Conservation (phyloP, 306 rosid species). For the Dryas alaskensis region DNA sequence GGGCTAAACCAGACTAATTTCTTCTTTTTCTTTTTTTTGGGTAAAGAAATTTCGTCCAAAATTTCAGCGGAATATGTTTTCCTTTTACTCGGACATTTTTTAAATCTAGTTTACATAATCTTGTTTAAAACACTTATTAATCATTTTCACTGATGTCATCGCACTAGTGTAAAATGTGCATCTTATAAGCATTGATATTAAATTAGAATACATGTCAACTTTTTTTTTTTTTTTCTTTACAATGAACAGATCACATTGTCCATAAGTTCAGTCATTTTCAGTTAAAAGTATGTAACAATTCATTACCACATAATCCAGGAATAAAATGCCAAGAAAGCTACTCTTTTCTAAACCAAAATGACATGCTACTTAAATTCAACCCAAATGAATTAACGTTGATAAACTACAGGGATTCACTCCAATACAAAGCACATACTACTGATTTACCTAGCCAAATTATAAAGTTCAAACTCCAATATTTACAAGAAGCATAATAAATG, state of each 20-base stretch:
- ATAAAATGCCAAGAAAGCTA: neutral
- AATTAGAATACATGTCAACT: too few species aligned
- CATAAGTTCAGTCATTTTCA: neutral
- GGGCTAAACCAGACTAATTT: neutral
- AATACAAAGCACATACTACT: neutral
- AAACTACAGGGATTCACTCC: neutral
- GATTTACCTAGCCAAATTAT: neutral
- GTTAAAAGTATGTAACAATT: neutral
- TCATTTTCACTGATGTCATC: too few species aligned
- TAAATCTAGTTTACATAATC: too few species aligned
- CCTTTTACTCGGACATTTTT: too few species aligned
- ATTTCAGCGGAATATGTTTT: too few species aligned
- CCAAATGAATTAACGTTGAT: neutral
- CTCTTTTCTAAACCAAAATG: neutral
- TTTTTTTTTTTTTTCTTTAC: too few species aligned
- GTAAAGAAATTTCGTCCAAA: neutral
- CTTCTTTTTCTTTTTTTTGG: neutral
- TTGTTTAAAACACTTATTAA: too few species aligned
- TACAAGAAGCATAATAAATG: conserved; percentile 4
- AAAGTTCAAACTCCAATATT: neutral
- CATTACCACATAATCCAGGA: neutral
- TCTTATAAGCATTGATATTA: too few species aligned
- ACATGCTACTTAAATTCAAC: conserved; percentile 1
- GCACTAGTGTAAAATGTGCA: too few species aligned
- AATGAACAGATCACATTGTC: neutral